Evolutionary conservation across 192 early-diverging fungal species (phyloP).

Genomic region (Umbelopsis vinacea): DNA sequence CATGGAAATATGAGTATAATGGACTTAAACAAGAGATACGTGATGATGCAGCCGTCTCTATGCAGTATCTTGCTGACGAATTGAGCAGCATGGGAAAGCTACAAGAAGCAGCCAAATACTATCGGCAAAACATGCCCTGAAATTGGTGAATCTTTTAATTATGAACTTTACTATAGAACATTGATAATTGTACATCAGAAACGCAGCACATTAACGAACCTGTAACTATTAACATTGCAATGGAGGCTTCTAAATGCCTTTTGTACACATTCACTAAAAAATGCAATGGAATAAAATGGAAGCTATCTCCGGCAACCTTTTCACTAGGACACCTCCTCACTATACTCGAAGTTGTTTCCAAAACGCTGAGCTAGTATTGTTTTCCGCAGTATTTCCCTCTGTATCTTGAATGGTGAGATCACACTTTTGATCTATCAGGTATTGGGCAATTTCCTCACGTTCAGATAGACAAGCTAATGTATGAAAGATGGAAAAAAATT

Average conservation of each 20-base stretch:
- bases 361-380: constrained; percentile 30
- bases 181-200: constrained; percentile 2
- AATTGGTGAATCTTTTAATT: background rate
- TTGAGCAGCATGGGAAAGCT: background rate
- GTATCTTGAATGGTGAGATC: constrained; percentile 22
- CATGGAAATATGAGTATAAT: background rate
- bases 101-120: background rate
- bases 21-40: background rate
- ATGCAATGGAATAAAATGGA: background rate
- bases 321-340: background rate
- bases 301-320: background rate
- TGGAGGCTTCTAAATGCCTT: background rate
- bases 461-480: constrained; percentile 39
- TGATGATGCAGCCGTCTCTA: background rate
- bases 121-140: background rate
- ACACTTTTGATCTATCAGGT: constrained; percentile 24
- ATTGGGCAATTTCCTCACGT: constrained; percentile 28
- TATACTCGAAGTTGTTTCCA: constrained; percentile 6
- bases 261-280: background rate
- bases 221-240: background rate
- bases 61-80: constrained; percentile 2
- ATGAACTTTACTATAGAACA: background rate
- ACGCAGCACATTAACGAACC: background rate
- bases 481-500: background rate
- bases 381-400: constrained; percentile 33